Evolutionary conservation across 2,329 filamentous ascomycete species (phyloP).

Genomic region (Diaporthe capsici): DNA sequence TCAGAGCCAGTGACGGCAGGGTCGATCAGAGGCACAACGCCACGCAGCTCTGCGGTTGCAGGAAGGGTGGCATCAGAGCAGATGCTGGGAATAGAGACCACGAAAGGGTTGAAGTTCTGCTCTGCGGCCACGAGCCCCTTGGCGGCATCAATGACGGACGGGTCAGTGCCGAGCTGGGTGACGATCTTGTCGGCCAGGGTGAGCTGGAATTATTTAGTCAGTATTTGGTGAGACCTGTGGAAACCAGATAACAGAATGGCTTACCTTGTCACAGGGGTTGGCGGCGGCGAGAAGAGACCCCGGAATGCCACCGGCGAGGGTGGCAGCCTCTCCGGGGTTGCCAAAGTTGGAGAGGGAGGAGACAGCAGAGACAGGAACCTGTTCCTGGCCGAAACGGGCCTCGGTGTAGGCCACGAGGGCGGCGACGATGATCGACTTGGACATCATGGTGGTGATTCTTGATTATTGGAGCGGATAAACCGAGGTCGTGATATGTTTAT

Average conservation of each 20-base stretch:
- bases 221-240: slow-evolving; percentile 42
- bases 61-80: slow-evolving; percentile 76
- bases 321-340: slow-evolving; percentile 71
- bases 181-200: slow-evolving; percentile 75
- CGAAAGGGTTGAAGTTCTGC: slow-evolving; percentile 81
- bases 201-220: slow-evolving; percentile 57
- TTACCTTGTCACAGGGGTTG: slow-evolving; percentile 75
- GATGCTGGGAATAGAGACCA: slow-evolving; percentile 70
- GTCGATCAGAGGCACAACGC: slow-evolving; percentile 77
- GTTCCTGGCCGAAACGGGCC: slow-evolving; percentile 76
- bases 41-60: slow-evolving; percentile 71
- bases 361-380: slow-evolving; percentile 69
- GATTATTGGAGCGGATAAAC: not conserved
- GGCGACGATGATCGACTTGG: slow-evolving; percentile 57
- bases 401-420: slow-evolving; percentile 60
- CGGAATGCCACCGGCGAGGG: slow-evolving; percentile 73
- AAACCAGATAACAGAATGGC: slow-evolving; percentile 17
- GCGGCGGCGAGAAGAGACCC: slow-evolving; percentile 74
- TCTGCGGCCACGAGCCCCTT: slow-evolving; percentile 75
- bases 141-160: slow-evolving; percentile 73
- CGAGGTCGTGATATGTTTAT: slow-evolving; percentile 3
- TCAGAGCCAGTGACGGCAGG: slow-evolving; percentile 71
- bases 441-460: slow-evolving; percentile 56
- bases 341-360: slow-evolving; percentile 68
- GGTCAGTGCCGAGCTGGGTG: slow-evolving; percentile 69